Base-by-base conservation (phyloP, 2,329 filamentous ascomycete genomes). In the Aspergillus sp. region DNA sequence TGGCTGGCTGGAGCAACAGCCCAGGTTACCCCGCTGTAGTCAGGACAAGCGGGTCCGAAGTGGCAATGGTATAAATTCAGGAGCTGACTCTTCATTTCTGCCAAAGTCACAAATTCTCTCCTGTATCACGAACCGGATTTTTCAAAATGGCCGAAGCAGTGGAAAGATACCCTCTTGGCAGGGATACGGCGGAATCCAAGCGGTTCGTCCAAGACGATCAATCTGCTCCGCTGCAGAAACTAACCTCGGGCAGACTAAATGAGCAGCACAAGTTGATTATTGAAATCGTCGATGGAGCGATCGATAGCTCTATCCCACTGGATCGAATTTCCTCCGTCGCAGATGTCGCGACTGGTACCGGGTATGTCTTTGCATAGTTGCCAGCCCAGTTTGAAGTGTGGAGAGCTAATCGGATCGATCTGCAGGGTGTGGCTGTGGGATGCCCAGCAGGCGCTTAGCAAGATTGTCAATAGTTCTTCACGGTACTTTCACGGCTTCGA, bases 271-370 rank as follows among this genome's bases (percentile, higher is more conserved):
- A 50, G 6, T n/a, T 60, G 7, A 19, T 60, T 6, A 28, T 54
- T 8, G 57, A 60, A 17, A 49, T 54, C 23, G 34, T 54, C 7
- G 46, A 23, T n/a, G 57, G 57, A 3, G 15, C 25, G 1, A 54
- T 60, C 41, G 50, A 60, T 23, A n/a, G 23, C 5, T 31, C 45
- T 1, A 43, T 60, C 3, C 51, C 57, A 15, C 4, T 49, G 28
- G 43, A 31, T 3, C 38, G 31, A 2, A 41, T 60, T 19, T 45
- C 43, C 9, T 13, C 57, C 7, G 51, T 60, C 19, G 57, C 57
- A 9, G 57, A 60, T 19, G 41, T 60, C n/a, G 57, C 57, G 23
- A 60, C 57, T 11, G 57, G 57, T 7, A 60, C 57, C 11, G 57
- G 57, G 57, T 60, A 46, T 8, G 50, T n/a, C 34, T 13, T 15